phyloP scores from a whole-genome alignment of 129 eudicot genomes.

The Lonicera japonica region DNA sequence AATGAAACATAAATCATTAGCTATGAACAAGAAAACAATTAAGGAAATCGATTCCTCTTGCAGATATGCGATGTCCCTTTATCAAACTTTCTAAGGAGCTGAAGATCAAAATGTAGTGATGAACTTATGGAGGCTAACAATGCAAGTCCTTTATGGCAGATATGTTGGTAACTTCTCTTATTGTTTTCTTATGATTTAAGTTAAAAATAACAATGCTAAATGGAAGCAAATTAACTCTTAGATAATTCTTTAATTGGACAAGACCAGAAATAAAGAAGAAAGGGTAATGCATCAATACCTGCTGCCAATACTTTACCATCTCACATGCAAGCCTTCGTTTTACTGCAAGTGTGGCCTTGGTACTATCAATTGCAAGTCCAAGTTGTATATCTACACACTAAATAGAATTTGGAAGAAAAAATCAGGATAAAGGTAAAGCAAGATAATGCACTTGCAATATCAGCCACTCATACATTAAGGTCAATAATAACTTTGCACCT shows the following conservation, averaged over 20 bases:
- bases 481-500: not conserved
- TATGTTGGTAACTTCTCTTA: not conserved
- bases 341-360: slow-evolving; percentile 96
- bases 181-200: not conserved
- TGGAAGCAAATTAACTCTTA: not conserved
- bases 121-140: no score
- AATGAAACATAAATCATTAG: no score
- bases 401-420: slow-evolving; percentile 1
- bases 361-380: slow-evolving; percentile 96
- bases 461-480: not conserved
- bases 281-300: slow-evolving; percentile 39
- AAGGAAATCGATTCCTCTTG: no score
- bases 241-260: not conserved
- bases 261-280: not conserved
- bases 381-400: slow-evolving; percentile 98
- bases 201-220: not conserved
- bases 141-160: not conserved
- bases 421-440: slow-evolving; percentile 4
- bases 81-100: no score
- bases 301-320: slow-evolving; percentile 99
- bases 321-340: slow-evolving; percentile 99
- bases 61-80: no score
- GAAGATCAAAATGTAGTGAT: no score
- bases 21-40: no score
- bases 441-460: not conserved